Evolutionary conservation across 192 early-diverging fungal species (phyloP).

Genomic region (Diversispora epigaea): DNA sequence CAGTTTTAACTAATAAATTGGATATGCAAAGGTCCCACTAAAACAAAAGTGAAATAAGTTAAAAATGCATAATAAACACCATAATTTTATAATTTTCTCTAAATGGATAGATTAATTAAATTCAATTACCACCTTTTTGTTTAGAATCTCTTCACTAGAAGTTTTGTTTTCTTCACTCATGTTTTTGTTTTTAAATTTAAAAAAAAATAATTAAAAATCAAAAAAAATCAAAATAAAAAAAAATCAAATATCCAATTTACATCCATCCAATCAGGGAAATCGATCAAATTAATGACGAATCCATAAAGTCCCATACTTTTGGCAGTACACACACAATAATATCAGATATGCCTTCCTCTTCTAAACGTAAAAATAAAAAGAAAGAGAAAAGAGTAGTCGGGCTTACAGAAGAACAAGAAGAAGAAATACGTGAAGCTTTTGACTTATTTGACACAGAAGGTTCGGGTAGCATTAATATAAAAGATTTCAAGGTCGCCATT

Average conservation of each 20-base stretch:
- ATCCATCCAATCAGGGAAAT: too few species aligned
- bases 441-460: constrained; percentile 73
- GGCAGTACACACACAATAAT: too few species aligned
- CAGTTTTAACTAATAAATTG: constrained; percentile 79
- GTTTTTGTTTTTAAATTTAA: neutral
- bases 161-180: constrained; percentile 35
- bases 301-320: too few species aligned
- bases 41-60: constrained; percentile 3
- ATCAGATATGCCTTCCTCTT: neutral
- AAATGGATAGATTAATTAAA: neutral
- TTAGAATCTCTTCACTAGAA: constrained; percentile 61
- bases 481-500: constrained; percentile 74
- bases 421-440: constrained; percentile 61
- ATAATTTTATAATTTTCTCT: neutral
- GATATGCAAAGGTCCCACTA: constrained; percentile 86
- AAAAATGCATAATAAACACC: neutral
- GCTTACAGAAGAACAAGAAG: constrained; percentile 62
- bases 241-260: too few species aligned
- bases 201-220: too few species aligned
- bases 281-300: too few species aligned
- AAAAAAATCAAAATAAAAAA: too few species aligned
- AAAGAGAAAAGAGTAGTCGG: constrained; percentile 30
- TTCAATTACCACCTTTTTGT: constrained; percentile 52
- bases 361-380: constrained; percentile 13
- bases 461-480: constrained; percentile 55